Evolutionary conservation across 202 grass and related monocot genomes (phyloP).

Genomic region (Musa balbisiana): DNA sequence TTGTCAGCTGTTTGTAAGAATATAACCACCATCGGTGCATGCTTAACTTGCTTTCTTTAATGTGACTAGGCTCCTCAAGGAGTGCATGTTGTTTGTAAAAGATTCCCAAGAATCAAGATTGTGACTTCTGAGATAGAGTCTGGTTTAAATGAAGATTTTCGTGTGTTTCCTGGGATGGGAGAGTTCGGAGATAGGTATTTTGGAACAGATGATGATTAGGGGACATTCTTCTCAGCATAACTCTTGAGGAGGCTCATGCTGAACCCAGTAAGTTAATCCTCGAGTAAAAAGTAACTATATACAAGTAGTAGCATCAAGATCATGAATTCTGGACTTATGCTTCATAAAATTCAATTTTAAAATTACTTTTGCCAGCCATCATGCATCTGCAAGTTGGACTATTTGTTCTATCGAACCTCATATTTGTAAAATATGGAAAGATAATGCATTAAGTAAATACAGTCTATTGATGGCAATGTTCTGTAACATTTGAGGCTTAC

Average conservation of each 20-base stretch:
- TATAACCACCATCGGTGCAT: too few species aligned
- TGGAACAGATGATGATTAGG: slow-evolving; percentile 27
- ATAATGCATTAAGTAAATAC: too few species aligned
- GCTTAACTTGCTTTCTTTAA: not conserved
- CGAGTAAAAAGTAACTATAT: not conserved
- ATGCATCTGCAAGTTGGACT: too few species aligned
- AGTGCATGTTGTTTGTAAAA: slow-evolving; percentile 38
- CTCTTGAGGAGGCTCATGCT: not conserved
- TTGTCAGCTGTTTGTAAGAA: too few species aligned
- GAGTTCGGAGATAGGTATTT: slow-evolving; percentile 50
- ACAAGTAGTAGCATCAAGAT: not conserved
- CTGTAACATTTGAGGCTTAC: too few species aligned
- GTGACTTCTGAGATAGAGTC: slow-evolving; percentile 42
- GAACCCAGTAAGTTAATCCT: not conserved
- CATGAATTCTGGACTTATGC: too few species aligned
- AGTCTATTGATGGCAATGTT: too few species aligned
- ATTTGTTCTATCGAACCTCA: too few species aligned
- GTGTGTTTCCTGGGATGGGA: slow-evolving; percentile 44
- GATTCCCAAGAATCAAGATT: slow-evolving; percentile 43
- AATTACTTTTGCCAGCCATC: too few species aligned
- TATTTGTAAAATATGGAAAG: too few species aligned
- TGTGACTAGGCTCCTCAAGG: slow-evolving; percentile 40
- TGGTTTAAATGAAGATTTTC: slow-evolving; percentile 35
- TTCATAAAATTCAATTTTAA: too few species aligned
- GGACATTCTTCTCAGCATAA: not conserved